Percentiles rank a stretch among this genome's conserved stretches.
Evolutionary conservation across 306 rosid species (phyloP).

Genomic region (Luffa aegyptiaca): DNA sequence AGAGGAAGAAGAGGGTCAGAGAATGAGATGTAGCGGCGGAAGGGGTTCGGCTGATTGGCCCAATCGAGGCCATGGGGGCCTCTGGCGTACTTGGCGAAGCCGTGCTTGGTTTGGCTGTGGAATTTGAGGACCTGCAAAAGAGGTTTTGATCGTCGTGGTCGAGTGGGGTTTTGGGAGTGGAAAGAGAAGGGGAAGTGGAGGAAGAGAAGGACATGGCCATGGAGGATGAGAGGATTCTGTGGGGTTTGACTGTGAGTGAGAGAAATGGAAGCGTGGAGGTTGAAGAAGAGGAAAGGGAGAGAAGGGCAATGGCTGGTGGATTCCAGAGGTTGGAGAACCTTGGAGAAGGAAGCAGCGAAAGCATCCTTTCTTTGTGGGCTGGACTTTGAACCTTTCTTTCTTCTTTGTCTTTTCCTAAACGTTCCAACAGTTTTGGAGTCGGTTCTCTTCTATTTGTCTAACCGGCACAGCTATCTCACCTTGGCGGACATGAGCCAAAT

Average conservation of each 20-base stretch:
- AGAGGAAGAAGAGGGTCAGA: slow-evolving; percentile 62
- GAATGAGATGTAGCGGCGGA: slow-evolving; percentile 44
- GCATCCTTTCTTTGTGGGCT: slow-evolving; percentile 17
- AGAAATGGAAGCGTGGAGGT: slow-evolving; percentile 10
- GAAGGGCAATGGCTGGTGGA: not conserved
- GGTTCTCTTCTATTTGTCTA: not conserved
- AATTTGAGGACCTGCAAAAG: slow-evolving; percentile 42
- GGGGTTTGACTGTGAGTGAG: not conserved
- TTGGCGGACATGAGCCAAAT: too few species aligned
- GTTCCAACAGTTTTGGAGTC: not conserved
- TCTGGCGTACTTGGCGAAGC: slow-evolving; percentile 51
- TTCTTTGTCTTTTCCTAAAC: not conserved
- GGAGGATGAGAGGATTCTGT: slow-evolving; percentile 10
- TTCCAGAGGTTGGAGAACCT: slow-evolving; percentile 14
- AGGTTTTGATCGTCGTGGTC: slow-evolving; percentile 32
- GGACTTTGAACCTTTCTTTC: not conserved
- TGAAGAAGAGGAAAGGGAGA: slow-evolving; percentile 32
- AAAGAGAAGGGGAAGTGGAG: slow-evolving; percentile 22
- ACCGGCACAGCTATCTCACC: not conserved
- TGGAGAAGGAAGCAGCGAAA: slow-evolving; percentile 14
- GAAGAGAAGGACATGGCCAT: slow-evolving; percentile 48
- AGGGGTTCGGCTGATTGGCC: slow-evolving; percentile 98
- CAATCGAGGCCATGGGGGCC: slow-evolving; percentile 91
- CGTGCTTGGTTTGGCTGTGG: slow-evolving; percentile 78
- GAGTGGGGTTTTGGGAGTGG: slow-evolving; percentile 9